Base-by-base conservation (phyloP, 2,329 filamentous ascomycete genomes). In the Trichophyton benhamiae region DNA sequence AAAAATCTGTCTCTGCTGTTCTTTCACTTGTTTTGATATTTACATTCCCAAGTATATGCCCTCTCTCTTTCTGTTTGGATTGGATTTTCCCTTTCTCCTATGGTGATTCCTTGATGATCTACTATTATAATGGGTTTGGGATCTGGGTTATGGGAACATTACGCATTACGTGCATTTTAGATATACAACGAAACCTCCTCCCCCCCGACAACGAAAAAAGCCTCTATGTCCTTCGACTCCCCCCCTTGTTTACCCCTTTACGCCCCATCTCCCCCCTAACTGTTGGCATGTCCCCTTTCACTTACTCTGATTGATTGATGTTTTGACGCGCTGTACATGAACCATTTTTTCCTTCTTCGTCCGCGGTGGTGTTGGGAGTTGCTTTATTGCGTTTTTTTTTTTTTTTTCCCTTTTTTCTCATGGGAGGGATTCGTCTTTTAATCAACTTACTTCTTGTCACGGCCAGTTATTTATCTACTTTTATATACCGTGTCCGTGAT, bases 1-100 rank as follows among this genome's bases (percentile, higher is more conserved):
- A n/a, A n/a, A 27, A 55, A 44, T 44, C 41, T 44, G 41, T 44
- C 13, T 17, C 5, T 44, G n/a, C 13, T 17, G 30, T 36, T 15
- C 2, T 49, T 25, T 49, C 20, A 13, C 30, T 36, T 55, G 27
- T 55, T 27, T 27, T 36, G 49, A 33, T 55, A n/a, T 20, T 36
- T 55, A 49, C 33, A 55, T 13, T n/a, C 36, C 57, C n/a, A 25
- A 41, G 13, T 42, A 42, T 58, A 68, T 58, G 11, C 38, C 57
- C 7, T 36, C 22, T 58, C 25, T 8, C 25, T 58, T 58, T 41
- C 22, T 58, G 22, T 58, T 25, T 36, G 33, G 33, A 36, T 27
- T 36, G 33, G 33, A 36, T 36, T 36, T 36, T 36, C 33, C 33
- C 33, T 36, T 36, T 36, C 33, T 36, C 11, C 8, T 36, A 11